Evolutionary conservation across 257 asterid species (phyloP), one percentile per base, ranked within the genome.

Genomic region (Jaltomata sinuosa): DNA sequence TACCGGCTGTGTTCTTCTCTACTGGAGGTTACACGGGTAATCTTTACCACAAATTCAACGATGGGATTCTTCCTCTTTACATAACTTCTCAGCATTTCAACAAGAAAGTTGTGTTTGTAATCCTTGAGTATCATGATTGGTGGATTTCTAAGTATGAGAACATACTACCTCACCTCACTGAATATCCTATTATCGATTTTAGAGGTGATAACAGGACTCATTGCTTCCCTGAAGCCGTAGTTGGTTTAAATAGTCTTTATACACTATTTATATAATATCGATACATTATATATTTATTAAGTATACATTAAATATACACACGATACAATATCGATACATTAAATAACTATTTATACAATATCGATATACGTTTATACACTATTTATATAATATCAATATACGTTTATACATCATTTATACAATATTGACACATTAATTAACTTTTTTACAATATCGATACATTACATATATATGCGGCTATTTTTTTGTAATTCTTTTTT

Each of bases 21-120:
- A 81, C 97, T n/a, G 83, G 96, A 50, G 98, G 97, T 22, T 94
- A 93, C 83, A 91, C 90, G 5, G 98, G 99, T 11, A 96, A 96
- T 86, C 83, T 92, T 2, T 96, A 91, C 92, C 99, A 95, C 47
- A 97, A 95, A 79, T 88, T 94, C 82, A 93, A 94, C 40, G 99
- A 95, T 64, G 94, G 94, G 82, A 87, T 95, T 22, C 49, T 94
- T 82, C 98, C 99, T 31, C 90, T 95, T 15, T 95, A 86, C 93
- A 89, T 95, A 72, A 93, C 97, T 22, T 76, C 93, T 61, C 87
- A 84, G 18, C 89, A 83, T 49, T 91, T 95, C 74, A 81, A 91
- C 8, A 88, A 94, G 53, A 85, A 87, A 49, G 94, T 91, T 5
- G 57, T 86, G 3, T 86, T 93, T 38, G 88, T 95, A 72, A 40